phyloP scores from a whole-genome alignment of 2,329 filamentous ascomycete species.

The Neonectria neomacrospora region DNA sequence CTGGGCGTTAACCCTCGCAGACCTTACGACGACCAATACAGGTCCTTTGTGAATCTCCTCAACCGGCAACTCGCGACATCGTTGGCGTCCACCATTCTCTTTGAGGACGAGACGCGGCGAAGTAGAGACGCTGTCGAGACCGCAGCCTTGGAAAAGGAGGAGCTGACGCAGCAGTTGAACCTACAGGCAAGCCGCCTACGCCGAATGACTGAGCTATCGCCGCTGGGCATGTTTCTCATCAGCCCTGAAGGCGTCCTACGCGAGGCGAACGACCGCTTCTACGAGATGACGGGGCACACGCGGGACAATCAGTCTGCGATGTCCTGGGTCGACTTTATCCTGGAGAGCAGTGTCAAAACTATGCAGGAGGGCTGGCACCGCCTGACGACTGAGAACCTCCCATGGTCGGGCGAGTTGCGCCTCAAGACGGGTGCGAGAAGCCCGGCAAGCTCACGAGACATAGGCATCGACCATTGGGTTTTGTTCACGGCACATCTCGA shows the following conservation, averaged over 20 bases:
- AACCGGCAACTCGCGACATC: constrained; percentile 67
- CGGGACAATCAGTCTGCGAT: constrained; percentile 53
- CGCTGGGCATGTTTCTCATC: constrained; percentile 53
- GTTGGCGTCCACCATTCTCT: constrained; percentile 71
- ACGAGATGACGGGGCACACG: constrained; percentile 57
- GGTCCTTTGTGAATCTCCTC: constrained; percentile 62
- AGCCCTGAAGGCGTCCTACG: constrained; percentile 54
- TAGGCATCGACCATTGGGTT: constrained; percentile 57
- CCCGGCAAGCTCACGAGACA: constrained; percentile 37
- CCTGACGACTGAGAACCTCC: constrained; percentile 47
- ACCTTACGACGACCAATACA: constrained; percentile 76
- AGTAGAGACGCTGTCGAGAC: constrained; percentile 51
- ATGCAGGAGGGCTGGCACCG: constrained; percentile 53
- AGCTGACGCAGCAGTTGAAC: constrained; percentile 49
- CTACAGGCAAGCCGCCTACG: constrained; percentile 51
- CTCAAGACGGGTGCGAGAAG: constrained; percentile 47
- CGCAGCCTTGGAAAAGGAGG: constrained; percentile 49
- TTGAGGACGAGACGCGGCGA: constrained; percentile 71
- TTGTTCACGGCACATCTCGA: constrained; percentile 52
- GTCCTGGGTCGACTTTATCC: constrained; percentile 55
- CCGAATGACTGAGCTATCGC: constrained; percentile 52
- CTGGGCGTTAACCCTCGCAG: constrained; percentile 75
- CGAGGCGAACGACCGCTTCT: constrained; percentile 59
- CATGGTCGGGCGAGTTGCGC: constrained; percentile 56
- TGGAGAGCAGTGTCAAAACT: constrained; percentile 45